Evolutionary conservation across 2,329 filamentous ascomycete species (phyloP).

Genomic region (Trichoderma breve): DNA sequence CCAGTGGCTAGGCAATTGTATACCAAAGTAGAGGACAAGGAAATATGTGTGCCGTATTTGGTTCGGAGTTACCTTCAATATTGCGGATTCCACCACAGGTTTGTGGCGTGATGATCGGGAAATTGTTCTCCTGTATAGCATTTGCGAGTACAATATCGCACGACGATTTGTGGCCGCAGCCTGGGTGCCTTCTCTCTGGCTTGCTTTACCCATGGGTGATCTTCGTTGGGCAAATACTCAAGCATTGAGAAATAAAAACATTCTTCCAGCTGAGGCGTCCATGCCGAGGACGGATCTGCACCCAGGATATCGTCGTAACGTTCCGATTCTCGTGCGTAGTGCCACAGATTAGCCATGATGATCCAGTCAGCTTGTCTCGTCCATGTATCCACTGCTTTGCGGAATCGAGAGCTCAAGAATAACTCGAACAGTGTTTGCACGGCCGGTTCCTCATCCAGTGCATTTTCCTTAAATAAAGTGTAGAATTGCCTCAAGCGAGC

Average conservation of each 20-base stretch:
- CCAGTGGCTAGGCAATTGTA: no score
- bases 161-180: neutral
- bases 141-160: slow-evolving; percentile 5
- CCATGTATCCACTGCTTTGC: neutral
- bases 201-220: slow-evolving; percentile 11
- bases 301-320: neutral
- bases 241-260: neutral
- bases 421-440: neutral
- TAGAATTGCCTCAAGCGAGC: neutral
- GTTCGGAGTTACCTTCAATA: neutral
- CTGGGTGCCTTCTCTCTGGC: neutral
- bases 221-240: neutral
- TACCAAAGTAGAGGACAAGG: neutral
- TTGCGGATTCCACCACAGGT: neutral
- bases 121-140: neutral
- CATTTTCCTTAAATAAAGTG: neutral
- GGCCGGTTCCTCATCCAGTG: neutral
- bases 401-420: neutral
- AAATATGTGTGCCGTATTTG: neutral
- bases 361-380: neutral
- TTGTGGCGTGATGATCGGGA: neutral
- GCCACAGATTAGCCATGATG: neutral
- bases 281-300: neutral
- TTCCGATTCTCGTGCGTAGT: neutral
- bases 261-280: neutral